Base-by-base conservation (phyloP, 2,329 filamentous ascomycete species). In the Colletotrichum somersetense region DNA sequence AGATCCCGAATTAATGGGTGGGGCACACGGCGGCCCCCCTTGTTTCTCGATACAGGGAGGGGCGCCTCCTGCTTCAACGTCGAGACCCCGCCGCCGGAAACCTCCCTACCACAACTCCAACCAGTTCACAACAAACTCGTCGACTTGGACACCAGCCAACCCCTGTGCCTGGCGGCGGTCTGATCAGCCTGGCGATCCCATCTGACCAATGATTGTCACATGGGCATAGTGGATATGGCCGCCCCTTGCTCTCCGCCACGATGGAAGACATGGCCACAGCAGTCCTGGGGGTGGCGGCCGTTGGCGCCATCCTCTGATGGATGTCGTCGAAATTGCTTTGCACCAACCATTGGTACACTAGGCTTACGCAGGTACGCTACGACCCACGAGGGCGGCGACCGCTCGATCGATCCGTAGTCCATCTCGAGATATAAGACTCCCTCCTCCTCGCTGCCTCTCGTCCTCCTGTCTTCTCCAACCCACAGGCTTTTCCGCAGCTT, bases 391-490 rank as follows among this genome's bases (percentile, higher is more conserved):
- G 35, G 50, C 61, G 66, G 50, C 30, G 18, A 55, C 23, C 35
- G 35, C 46, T 23, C 53, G n/a, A 11, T 70, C 55, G 20, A 12
- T 48, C 46, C 20, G 8, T 46, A n/a, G 26, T 11, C 53, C 61
- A 61, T 65, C 61, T 73, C 67, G 67, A 67, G 71, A 71, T 73
- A 73, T 73, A 73, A 73, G 67, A 46, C 18, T 40, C 61, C 44
- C 70, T 57, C 44, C 33, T 70, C 67, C 35, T 72, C 71, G 23
- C 26, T 30, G 5, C 11, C 2, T 35, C 3, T 10, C 35, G 1
- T 4, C 7, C 12, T 20, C 46, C 58, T 38, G 14, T n/a, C 40
- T 35, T 67, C 53, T 33, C 53, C 55, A 72, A 48, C 63, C 72
- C 71, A 66, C 62, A 73, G 64, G 63, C 46, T 70, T 55, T 38